Evolutionary conservation across 2,329 filamentous ascomycete genomes (phyloP).

Genomic region (Fusarium armeniacum): DNA sequence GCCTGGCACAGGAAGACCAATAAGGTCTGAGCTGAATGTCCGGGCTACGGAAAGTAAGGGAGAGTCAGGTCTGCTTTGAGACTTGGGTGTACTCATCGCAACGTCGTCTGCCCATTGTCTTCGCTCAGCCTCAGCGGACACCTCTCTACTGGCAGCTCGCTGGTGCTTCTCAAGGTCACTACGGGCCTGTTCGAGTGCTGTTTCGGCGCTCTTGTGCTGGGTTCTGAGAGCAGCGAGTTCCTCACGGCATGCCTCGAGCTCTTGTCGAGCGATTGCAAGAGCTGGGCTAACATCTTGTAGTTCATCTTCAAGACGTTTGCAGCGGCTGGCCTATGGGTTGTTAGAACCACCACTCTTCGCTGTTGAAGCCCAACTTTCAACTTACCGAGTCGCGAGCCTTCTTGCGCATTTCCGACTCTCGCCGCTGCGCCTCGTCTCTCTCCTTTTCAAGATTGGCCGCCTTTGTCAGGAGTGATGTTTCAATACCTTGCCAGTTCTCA

Average conservation of each 20-base stretch:
- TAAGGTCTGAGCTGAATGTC: conserved; percentile 68
- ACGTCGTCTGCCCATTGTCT: conserved; percentile 68
- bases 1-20: conserved; percentile 61
- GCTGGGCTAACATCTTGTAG: conserved; percentile 77
- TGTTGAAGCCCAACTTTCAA: conserved; percentile 27
- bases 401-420: conserved; percentile 88
- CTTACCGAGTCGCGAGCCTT: conserved; percentile 89
- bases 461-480: conserved; percentile 84
- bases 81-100: conserved; percentile 58
- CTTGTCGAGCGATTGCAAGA: conserved; percentile 74
- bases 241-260: conserved; percentile 71
- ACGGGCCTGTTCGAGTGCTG: conserved; percentile 69
- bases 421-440: conserved; percentile 84
- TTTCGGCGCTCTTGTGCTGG: conserved; percentile 75
- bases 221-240: conserved; percentile 74
- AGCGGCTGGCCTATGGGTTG: conserved; percentile 68
- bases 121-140: conserved; percentile 58
- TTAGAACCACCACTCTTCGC: conserved; percentile 23
- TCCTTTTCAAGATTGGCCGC: conserved; percentile 88
- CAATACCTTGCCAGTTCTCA: conserved; percentile 98
- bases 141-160: conserved; percentile 48
- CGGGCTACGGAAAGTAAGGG: conserved; percentile 66
- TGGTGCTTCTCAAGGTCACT: conserved; percentile 67
- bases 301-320: conserved; percentile 82
- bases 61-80: conserved; percentile 67